Conservation (phyloP, 2,329 filamentous ascomycete genomes). For the Coniella vitis region DNA sequence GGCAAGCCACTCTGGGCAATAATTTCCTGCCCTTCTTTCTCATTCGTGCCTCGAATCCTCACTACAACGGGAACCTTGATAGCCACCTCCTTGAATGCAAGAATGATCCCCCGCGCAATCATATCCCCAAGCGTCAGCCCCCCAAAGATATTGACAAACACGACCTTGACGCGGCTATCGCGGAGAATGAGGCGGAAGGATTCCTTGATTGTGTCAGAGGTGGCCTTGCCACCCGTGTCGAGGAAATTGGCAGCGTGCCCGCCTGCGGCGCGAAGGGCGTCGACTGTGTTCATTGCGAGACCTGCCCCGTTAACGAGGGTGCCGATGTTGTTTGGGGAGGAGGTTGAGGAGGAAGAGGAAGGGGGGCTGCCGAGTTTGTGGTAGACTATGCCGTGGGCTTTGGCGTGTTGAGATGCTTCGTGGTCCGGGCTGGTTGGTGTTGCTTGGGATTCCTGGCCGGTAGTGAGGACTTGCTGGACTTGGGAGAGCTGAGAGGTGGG, state of each 20-base stretch:
- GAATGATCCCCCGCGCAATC: conserved; percentile 69
- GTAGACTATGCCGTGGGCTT: conserved; percentile 65
- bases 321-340: conserved; percentile 57
- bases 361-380: conserved; percentile 43
- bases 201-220: conserved; percentile 69
- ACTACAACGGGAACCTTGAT: conserved; percentile 70
- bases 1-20: conserved; percentile 62
- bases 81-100: conserved; percentile 64
- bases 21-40: conserved; percentile 61
- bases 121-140: conserved; percentile 66
- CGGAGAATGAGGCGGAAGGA: conserved; percentile 67
- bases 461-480: too few species aligned
- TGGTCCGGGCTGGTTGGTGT: conserved; percentile 32
- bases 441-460: too few species aligned
- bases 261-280: conserved; percentile 63
- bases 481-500: too few species aligned
- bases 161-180: conserved; percentile 64
- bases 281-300: conserved; percentile 85
- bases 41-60: conserved; percentile 67
- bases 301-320: conserved; percentile 86
- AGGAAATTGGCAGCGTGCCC: conserved; percentile 76
- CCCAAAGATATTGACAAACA: conserved; percentile 53
- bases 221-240: conserved; percentile 86
- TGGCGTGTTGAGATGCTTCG: conserved; percentile 29
- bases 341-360: conserved; percentile 27